Percentiles rank a stretch among this genome's conserved stretches.
These are phyloP conservation scores for Lentinula raphanica DNA, from an alignment of 768 basidiomycete genomes.

Conservation along the genomic window DNA sequence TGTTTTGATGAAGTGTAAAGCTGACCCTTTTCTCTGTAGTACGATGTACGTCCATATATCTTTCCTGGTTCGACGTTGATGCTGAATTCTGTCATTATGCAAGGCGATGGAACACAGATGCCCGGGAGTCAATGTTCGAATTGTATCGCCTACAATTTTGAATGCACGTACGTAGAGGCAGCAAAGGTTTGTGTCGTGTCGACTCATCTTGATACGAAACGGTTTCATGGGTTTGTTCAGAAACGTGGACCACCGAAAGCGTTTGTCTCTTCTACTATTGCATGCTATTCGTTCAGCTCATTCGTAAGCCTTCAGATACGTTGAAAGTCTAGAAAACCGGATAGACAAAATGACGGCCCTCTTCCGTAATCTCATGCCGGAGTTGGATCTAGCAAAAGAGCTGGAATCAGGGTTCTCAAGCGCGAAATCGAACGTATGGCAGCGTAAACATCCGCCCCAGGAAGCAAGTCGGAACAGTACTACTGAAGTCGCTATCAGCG, in stretches of 20 bases:
- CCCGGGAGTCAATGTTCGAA: constrained; percentile 63
- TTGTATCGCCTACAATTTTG: constrained; percentile 56
- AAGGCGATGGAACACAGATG: constrained; percentile 71
- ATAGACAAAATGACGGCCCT: constrained; percentile 59
- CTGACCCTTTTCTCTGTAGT: constrained; percentile 34
- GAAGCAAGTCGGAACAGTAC: background rate
- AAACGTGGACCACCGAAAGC: constrained; percentile 62
- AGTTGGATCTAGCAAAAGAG: constrained; percentile 56
- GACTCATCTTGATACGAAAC: background rate
- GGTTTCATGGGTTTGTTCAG: constrained; percentile 16
- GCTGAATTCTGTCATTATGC: background rate
- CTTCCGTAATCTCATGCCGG: constrained; percentile 44
- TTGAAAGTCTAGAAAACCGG: constrained; percentile 57
- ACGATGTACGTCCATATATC: constrained; percentile 55
- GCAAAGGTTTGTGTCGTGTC: constrained; percentile 51
- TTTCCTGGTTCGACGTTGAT: background rate
- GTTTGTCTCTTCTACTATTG: constrained; percentile 25
- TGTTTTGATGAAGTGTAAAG: background rate
- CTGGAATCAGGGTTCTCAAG: constrained; percentile 27
- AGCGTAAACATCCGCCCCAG: background rate
- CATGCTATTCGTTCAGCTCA: background rate
- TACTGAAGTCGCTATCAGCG: constrained; percentile 16
- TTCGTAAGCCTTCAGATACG: constrained; percentile 34
- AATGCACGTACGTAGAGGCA: constrained; percentile 67
- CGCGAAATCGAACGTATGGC: constrained; percentile 10